Evolutionary conservation across 176 grass and related monocot genomes (phyloP).

Genomic region (Aegilops tauschii): DNA sequence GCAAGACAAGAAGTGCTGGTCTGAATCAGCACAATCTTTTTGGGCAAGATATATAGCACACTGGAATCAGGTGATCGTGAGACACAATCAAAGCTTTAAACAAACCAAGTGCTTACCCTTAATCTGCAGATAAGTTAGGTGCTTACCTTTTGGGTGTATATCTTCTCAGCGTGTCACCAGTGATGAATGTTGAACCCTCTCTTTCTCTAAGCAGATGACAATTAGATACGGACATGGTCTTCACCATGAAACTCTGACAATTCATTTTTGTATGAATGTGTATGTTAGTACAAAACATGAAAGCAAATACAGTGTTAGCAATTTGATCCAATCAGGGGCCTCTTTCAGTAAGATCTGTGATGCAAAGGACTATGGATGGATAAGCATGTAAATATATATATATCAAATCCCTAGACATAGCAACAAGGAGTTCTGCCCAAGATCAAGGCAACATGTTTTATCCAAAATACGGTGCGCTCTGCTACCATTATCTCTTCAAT

Average conservation of each 20-base stretch:
- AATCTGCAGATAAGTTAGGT: background rate
- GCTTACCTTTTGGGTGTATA: background rate
- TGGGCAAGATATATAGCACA: background rate
- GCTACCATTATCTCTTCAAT: conserved; percentile 3
- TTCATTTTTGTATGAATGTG: background rate
- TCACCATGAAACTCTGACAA: background rate
- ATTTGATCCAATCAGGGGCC: too few relatives aligned
- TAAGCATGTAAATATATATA: background rate
- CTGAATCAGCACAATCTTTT: background rate
- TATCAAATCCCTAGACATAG: background rate
- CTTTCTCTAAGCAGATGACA: background rate
- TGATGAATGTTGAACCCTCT: background rate
- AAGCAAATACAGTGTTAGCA: background rate
- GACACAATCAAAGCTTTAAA: background rate
- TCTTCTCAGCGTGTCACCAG: too few relatives aligned
- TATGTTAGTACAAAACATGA: background rate
- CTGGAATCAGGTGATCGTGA: background rate
- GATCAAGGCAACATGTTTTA: background rate
- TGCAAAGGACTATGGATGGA: background rate
- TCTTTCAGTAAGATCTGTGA: background rate
- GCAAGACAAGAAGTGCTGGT: background rate
- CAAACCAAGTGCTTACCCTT: background rate
- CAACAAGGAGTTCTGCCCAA: background rate
- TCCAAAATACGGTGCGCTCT: background rate
- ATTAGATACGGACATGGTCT: background rate